Base-by-base conservation (phyloP, 2,329 filamentous ascomycete genomes). In the Periconia macrospinosa region DNA sequence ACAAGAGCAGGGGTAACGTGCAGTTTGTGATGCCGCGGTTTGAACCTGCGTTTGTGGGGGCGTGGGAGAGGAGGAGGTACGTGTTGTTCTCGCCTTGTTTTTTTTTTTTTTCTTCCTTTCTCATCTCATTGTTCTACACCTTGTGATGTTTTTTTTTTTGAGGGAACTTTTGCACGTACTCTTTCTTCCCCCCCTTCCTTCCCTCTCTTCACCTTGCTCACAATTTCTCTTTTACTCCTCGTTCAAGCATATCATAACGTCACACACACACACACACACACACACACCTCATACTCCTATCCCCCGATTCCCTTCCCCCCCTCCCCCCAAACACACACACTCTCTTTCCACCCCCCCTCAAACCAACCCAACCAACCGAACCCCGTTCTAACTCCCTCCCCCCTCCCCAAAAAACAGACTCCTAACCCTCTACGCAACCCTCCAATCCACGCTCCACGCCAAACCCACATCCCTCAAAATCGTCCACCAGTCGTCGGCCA, bases 21-120 rank as follows among this genome's bases (percentile, higher is more conserved):
- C 95, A 99, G 72, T 99, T 97, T 74, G 89, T 86, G 62, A 96
- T 96, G 91, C 89, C 92, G 1, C 86, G 90, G 0, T 88, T 91
- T 56, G 81, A 85, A 10, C 88, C 90, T 0, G 79, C 86, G 52
- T 94, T 94, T 66, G 74, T 72, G 20, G 78, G 69, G 2, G 70
- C 83, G 3, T 77, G 90, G 45, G 81, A 85, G 41, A 82, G 85
- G 47, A 81, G 91, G 69, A 84, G 86, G 75, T 85, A 73, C 55
- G 33, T 37, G 74, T 63, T 50, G 13, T n/a, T 47, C 18, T 6
- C 18, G 20, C 30, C 17, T 47, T 37, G 30, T n/a, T n/a, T n/a
- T n/a, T n/a, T n/a, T n/a, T n/a, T n/a, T n/a, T n/a, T 47, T 41
- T 52, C 57, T 41, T 54, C 51, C 37, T 42, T 48, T 11, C 47